Evolutionary conservation across 495 filamentous ascomycete genomes (phyloP).

Genomic region (Hypoxylon rickii): DNA sequence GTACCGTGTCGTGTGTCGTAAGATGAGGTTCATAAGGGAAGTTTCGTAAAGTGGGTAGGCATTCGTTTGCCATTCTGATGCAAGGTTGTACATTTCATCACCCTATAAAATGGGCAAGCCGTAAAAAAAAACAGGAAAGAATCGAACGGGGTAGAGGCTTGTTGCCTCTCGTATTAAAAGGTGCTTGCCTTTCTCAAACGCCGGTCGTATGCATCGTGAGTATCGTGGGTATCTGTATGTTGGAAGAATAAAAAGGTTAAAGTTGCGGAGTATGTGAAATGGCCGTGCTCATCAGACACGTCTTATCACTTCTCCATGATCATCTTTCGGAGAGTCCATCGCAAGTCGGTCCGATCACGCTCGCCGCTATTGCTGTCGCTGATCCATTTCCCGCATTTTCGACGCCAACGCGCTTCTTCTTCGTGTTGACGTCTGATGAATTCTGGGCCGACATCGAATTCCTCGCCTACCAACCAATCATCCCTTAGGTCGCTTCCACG

Average conservation of each 20-base stretch:
- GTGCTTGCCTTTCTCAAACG: slow-evolving; percentile 27
- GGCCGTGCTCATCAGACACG: not conserved
- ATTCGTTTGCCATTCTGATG: too few species aligned
- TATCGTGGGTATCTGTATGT: slow-evolving; percentile 18
- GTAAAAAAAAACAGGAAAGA: slow-evolving; percentile 13
- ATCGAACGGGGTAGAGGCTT: not conserved
- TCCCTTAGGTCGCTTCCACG: slow-evolving; percentile 63
- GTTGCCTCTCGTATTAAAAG: slow-evolving; percentile 20
- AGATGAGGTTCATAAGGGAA: too few species aligned
- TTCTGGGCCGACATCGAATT: slow-evolving; percentile 96
- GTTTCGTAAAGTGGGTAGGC: too few species aligned
- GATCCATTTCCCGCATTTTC: slow-evolving; percentile 83
- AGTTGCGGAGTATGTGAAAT: not conserved
- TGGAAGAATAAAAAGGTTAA: not conserved
- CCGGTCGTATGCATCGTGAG: slow-evolving; percentile 21
- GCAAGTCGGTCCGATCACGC: slow-evolving; percentile 50
- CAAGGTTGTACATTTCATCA: slow-evolving; percentile 27
- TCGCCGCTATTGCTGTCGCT: slow-evolving; percentile 45
- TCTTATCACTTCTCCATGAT: slow-evolving; percentile 37
- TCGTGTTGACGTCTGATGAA: slow-evolving; percentile 87
- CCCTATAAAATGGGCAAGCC: not conserved
- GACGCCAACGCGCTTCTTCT: slow-evolving; percentile 89
- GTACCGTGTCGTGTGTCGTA: not conserved
- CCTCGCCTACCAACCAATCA: slow-evolving; percentile 87
- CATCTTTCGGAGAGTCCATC: slow-evolving; percentile 55